These are phyloP conservation scores for Acacia melanoxylon DNA, from an alignment of 306 rosid genomes.

Conservation along the genomic window DNA sequence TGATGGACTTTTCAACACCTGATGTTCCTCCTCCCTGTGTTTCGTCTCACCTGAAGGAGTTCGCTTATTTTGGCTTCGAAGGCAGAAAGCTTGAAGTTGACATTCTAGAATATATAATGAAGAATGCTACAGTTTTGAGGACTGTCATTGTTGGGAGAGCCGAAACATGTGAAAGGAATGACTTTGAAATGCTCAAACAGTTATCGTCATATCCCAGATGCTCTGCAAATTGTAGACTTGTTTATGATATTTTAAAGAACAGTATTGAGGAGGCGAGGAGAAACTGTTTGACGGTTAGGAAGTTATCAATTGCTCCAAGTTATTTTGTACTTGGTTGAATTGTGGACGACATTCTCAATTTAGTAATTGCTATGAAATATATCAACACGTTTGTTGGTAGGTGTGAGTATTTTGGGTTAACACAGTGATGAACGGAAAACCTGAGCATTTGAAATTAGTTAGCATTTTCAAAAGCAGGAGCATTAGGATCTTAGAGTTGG, in stretches of 20 bases:
- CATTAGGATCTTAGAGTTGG: too few relatives aligned
- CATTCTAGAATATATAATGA: not conserved
- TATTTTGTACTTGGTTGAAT: too few relatives aligned
- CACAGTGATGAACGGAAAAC: too few relatives aligned
- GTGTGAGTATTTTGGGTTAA: too few relatives aligned
- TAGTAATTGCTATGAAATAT: too few relatives aligned
- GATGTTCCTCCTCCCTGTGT: not conserved
- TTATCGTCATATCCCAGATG: not conserved
- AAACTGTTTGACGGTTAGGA: too few relatives aligned
- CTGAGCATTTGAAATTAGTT: too few relatives aligned
- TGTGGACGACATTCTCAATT: too few relatives aligned
- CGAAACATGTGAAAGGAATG: not conserved
- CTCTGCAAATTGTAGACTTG: not conserved
- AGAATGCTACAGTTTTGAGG: not conserved
- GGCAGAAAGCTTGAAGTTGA: not conserved
- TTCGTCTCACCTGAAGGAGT: not conserved
- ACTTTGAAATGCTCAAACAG: not conserved
- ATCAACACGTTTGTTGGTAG: too few relatives aligned
- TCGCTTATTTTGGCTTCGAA: not conserved
- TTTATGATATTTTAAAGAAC: not conserved
- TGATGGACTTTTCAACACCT: not conserved
- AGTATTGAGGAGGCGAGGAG: too few relatives aligned
- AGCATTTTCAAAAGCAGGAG: too few relatives aligned
- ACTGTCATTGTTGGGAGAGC: not conserved
- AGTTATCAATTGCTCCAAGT: too few relatives aligned